Evolutionary conservation across 2,329 filamentous ascomycete species (phyloP).

Genomic region (Colletotrichum abscissum): DNA sequence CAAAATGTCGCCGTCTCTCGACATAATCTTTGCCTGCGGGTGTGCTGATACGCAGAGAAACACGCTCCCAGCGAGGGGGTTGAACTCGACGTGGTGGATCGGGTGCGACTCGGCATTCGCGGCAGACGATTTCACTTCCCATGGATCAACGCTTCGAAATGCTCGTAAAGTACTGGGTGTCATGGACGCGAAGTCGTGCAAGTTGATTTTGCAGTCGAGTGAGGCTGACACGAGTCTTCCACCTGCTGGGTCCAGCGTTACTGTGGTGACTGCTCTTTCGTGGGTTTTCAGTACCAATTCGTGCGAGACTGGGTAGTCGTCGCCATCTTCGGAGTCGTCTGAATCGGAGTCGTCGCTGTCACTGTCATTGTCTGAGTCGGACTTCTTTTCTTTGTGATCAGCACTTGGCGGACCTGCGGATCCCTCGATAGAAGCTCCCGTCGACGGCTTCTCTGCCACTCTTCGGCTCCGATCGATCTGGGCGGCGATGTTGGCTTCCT

Average conservation of each 20-base stretch:
- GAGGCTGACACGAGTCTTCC: conserved; percentile 90
- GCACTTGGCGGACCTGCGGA: conserved; percentile 39
- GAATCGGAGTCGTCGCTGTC: conserved; percentile 66
- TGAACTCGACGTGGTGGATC: conserved; percentile 88
- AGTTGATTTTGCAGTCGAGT: conserved; percentile 88
- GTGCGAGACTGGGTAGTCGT: conserved; percentile 92
- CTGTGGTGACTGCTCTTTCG: conserved; percentile 84
- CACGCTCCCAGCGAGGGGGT: conserved; percentile 80
- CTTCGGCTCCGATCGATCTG: conserved; percentile 86
- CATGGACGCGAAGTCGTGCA: conserved; percentile 96
- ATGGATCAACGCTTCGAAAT: conserved; percentile 93
- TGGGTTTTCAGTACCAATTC: conserved; percentile 94
- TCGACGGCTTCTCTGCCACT: conserved; percentile 52
- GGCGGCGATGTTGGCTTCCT: conserved; percentile 77
- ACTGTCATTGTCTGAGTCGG: conserved; percentile 47
- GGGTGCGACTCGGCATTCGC: conserved; percentile 85
- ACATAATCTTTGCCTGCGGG: conserved; percentile 89
- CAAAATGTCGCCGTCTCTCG: conserved; percentile 85
- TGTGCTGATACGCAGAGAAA: conserved; percentile 91
- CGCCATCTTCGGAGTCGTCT: conserved; percentile 76
- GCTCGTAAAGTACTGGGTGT: conserved; percentile 93
- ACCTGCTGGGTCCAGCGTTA: conserved; percentile 87
- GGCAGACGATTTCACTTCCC: conserved; percentile 76
- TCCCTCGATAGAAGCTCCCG: conserved; percentile 42
- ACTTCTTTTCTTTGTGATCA: conserved; percentile 38